A percentile compares a stretch with the other conserved stretches of the same genome.
phyloP scores from a whole-genome alignment of 2,329 filamentous ascomycete species.

The Neobulgaria alba region DNA sequence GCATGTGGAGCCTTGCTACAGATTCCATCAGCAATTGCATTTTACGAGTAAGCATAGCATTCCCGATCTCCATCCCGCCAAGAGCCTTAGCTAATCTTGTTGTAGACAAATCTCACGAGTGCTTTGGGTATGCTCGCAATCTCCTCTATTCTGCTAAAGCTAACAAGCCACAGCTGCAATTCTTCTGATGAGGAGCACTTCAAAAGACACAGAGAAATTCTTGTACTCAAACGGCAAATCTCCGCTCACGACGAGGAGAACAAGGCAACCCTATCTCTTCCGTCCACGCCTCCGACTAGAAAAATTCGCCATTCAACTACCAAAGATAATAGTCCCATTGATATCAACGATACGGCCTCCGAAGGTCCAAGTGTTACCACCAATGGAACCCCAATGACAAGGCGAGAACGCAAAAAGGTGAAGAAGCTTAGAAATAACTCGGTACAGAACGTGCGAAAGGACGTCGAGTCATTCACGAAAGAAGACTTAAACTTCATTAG shows the following conservation, averaged over 20 bases:
- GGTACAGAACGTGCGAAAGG: slow-evolving; percentile 6
- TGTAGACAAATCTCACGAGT: slow-evolving; percentile 26
- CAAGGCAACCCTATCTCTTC: not conserved
- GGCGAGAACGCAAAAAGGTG: slow-evolving; percentile 20
- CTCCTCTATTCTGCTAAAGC: not conserved
- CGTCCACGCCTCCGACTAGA: slow-evolving; percentile 3
- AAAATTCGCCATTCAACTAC: slow-evolving; percentile 2
- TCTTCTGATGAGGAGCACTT: slow-evolving; percentile 27
- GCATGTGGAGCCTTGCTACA: slow-evolving; percentile 28
- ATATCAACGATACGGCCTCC: slow-evolving; percentile 14
- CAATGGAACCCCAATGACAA: slow-evolving; percentile 12
- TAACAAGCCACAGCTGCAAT: slow-evolving; percentile 21
- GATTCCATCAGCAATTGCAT: slow-evolving; percentile 28
- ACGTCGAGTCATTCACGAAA: slow-evolving; percentile 17
- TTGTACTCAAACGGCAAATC: slow-evolving; percentile 22
- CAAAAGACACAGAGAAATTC: slow-evolving; percentile 26
- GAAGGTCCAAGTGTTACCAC: slow-evolving; percentile 9
- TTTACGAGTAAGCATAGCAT: slow-evolving; percentile 23
- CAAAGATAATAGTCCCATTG: slow-evolving; percentile 5
- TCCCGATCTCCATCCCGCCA: not conserved
- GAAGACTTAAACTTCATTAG: slow-evolving; percentile 24
- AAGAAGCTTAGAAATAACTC: slow-evolving; percentile 16
- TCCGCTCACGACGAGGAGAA: slow-evolving; percentile 14
- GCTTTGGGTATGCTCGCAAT: slow-evolving; percentile 19
- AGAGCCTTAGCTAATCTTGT: not conserved